Base-by-base conservation (phyloP, 164 flowering plant species). In the Vitis labrusca region DNA sequence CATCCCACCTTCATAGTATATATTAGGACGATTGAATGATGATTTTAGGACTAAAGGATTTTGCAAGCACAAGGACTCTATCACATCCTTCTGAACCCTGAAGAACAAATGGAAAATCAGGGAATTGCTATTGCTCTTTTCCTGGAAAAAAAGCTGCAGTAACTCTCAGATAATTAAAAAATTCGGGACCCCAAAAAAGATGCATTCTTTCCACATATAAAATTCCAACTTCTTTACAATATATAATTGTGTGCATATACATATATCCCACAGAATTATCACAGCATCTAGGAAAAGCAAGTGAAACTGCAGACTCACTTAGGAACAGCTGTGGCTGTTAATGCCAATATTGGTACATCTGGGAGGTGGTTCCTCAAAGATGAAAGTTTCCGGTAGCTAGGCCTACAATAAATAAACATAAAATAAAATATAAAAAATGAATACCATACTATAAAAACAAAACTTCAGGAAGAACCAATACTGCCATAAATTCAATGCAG, bases 321-420 rank as follows among this genome's bases (percentile, higher is more conserved):
- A 14, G 97, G 98, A 83, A 76, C 94, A 76, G 97, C 98, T 59
- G 97, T 94, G 59, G 97, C 97, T 59, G 98, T 94, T 86, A 94
- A 82, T 62, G 98, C 98, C 76, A 94, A 72, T 72, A 94, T 85
- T 50, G 97, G 97, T 66, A 92, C 81, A 74, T 79, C 83, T 57
- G 93, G 90, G 32, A 94, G 78, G 65, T 16, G 81, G 50, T 76
- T 81, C 75, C 98, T 88, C 71, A 94, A 75, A 74, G 91, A 87
- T 58, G 97, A 88, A 71, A 94, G 97, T 80, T 94, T 92, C 64
- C 89, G 87, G 75, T 94, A 92, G 83, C 93, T 88, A 67, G 98
- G 97, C 89, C 97, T 92, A 79, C 71, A 69, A 30, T 19, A 62
- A 62, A 71, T n/a, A 54, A 13, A 15, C 59, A 57, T 51, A 27